Base-by-base conservation (phyloP, 345 rosid species). In the Eucalyptus regnans region DNA sequence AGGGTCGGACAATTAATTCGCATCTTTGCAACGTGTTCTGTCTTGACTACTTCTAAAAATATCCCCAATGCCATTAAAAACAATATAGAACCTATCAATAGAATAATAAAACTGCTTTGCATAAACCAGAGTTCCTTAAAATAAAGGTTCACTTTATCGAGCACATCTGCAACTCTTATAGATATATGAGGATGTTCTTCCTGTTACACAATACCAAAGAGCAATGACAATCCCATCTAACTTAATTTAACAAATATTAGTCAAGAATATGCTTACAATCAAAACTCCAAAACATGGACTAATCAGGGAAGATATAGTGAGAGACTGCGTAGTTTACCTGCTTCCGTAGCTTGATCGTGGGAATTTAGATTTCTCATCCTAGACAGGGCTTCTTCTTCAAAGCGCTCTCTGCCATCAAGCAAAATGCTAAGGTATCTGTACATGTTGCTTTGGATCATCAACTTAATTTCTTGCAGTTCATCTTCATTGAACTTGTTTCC, bases 371-470 rank as follows among this genome's bases (percentile, higher is more conserved):
- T 92, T 90, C 87, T 94, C 89, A 89, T 86, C 88, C 90, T 94
- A 49, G 92, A 93, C 89, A 95, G 50, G 64, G 94, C 95, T 90
- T 98, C 99, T 91, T 98, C 99, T 93, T 98, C 99, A 92, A 98
- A 98, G 14, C 99, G 96, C 90, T 98, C 99, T 90, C 99, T 93
- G 56, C 98, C 99, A 92, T 98, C 99, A 5, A 98, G 97, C 92
- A 98, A 91, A 87, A 98, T 94, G 93, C 99, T 97, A 10, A 98
- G 96, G 91, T 98, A 98, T 93, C 95, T 93, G 89, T 97, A 98
- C 96, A 98, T 93, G 89, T 97, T 97, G 94, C 99, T 98, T 91
- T 98, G 99, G 81, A 98, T 96, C 99, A 98, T 97, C 91, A 97
- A 90, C 96, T 97, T 98, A 23, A 98, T 96, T 89, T 95, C 96